phyloP scores from a whole-genome alignment of 2,329 filamentous ascomycete species.

The Byssothecium circinans region DNA sequence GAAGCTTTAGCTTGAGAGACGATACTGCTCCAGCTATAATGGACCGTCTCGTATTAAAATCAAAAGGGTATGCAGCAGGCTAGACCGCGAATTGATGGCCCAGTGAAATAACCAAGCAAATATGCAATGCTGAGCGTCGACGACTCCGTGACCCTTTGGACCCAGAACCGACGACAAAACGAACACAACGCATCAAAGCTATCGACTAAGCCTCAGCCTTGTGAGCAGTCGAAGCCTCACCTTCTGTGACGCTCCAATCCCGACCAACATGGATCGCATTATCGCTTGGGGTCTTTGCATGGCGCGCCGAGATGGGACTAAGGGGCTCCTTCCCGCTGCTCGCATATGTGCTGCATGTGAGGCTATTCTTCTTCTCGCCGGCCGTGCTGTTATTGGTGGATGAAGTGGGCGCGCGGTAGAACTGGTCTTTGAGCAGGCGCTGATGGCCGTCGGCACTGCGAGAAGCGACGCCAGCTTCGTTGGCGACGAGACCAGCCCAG shows the following conservation, averaged over 20 bases:
- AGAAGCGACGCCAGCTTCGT: slow-evolving; percentile 22
- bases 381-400: slow-evolving; percentile 12
- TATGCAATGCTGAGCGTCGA: neutral
- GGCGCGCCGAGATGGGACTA: slow-evolving; percentile 5
- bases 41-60: neutral
- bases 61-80: neutral
- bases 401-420: slow-evolving; percentile 16
- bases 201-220: neutral
- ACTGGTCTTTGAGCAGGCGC: slow-evolving; percentile 27
- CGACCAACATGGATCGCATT: slow-evolving; percentile 24
- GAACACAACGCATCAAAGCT: neutral
- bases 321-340: slow-evolving; percentile 21
- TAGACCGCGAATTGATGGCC: neutral
- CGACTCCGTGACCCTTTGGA: no score
- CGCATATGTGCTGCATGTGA: slow-evolving; percentile 16
- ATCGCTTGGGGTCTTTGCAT: slow-evolving; percentile 6
- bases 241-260: slow-evolving; percentile 25
- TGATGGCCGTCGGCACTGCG: slow-evolving; percentile 31
- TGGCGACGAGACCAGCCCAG: slow-evolving; percentile 56
- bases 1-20: no score
- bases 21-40: no score
- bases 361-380: slow-evolving; percentile 23
- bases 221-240: slow-evolving; percentile 10
- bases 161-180: no score
- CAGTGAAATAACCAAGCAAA: neutral